A percentile compares a stretch with the other conserved stretches of the same genome.
phyloP scores from a whole-genome alignment of 306 rosid species.

The Adenanthera pavonina region DNA sequence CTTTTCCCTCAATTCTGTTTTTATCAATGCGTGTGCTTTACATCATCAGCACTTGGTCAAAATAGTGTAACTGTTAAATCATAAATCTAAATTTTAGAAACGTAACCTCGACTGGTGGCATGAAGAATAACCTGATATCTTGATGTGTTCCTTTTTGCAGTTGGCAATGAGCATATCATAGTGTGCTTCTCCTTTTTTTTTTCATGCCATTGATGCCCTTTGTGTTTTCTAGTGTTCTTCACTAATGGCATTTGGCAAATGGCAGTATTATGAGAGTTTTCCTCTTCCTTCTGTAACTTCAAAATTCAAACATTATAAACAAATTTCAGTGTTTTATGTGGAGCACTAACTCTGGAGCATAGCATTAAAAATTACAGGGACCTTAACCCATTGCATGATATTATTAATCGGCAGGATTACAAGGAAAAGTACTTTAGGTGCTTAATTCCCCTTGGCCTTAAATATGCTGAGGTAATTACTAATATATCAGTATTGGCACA shows the following conservation, averaged over 20 bases:
- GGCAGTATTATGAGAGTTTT: constrained; percentile 21
- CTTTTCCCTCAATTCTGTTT: constrained; percentile 22
- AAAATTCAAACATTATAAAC: constrained; percentile 11
- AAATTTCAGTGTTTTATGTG: constrained; percentile 7
- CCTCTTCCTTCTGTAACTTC: constrained; percentile 20
- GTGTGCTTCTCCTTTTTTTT: neutral
- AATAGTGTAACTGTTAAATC: neutral
- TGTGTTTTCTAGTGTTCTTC: neutral
- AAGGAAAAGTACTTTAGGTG: constrained; percentile 78
- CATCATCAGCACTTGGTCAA: constrained; percentile 10
- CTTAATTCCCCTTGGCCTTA: constrained; percentile 75
- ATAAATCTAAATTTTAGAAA: neutral
- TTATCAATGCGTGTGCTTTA: neutral
- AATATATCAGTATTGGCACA: constrained; percentile 26
- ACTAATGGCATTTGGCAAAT: neutral
- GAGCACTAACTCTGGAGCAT: constrained; percentile 30
- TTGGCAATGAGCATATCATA: neutral
- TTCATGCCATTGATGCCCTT: neutral
- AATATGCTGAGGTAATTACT: constrained; percentile 74
- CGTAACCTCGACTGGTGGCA: neutral
- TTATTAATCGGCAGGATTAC: constrained; percentile 63
- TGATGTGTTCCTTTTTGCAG: neutral
- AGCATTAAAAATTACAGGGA: constrained; percentile 62
- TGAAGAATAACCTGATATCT: constrained; percentile 15
- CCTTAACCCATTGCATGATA: constrained; percentile 89